A percentile compares a stretch with the other conserved stretches of the same genome.
Conservation (phyloP, 1,284 basidiomycete species). For the Xerocomus cyaneibrunnescens region DNA sequence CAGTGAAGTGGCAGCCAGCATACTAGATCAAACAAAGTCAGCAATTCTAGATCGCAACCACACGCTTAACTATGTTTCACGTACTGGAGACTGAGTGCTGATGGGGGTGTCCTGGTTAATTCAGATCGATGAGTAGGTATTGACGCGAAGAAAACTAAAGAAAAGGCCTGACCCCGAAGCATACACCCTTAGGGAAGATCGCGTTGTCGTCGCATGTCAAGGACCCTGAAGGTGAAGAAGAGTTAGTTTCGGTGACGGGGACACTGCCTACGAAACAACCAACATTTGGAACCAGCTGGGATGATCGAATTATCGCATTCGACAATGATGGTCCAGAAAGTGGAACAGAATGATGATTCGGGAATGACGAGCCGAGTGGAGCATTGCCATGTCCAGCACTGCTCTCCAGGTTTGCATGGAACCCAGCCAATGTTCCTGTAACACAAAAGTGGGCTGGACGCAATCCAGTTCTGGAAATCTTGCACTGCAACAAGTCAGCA, state of each 20-base stretch:
- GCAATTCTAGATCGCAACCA: background rate
- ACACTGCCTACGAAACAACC: background rate
- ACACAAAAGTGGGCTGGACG: background rate
- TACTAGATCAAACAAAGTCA: conserved; percentile 2
- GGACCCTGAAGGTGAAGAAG: background rate
- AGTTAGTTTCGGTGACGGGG: background rate
- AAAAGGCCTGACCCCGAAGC: conserved; percentile 7
- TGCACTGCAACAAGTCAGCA: background rate
- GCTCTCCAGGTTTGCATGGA: background rate
- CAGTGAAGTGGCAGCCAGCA: conserved; percentile 13
- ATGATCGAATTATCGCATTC: conserved; percentile 8
- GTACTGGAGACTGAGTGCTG: conserved; percentile 1
- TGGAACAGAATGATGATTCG: background rate
- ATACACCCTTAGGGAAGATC: conserved; percentile 8
- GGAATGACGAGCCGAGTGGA: conserved; percentile 5
- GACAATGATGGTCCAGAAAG: conserved; percentile 13
- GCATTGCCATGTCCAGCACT: conserved; percentile 5
- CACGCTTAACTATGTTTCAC: too few species aligned
- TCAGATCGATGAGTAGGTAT: background rate
- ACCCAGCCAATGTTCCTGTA: background rate
- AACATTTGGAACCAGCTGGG: conserved; percentile 5
- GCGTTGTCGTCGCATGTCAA: conserved; percentile 4
- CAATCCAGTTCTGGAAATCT: conserved; percentile 2
- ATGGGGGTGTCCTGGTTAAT: background rate
- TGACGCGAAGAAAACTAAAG: background rate